A percentile compares a stretch with the other conserved stretches of the same genome.
phyloP scores from a whole-genome alignment of 1,284 basidiomycete genomes.

The Filobasidium uniguttulatum region DNA sequence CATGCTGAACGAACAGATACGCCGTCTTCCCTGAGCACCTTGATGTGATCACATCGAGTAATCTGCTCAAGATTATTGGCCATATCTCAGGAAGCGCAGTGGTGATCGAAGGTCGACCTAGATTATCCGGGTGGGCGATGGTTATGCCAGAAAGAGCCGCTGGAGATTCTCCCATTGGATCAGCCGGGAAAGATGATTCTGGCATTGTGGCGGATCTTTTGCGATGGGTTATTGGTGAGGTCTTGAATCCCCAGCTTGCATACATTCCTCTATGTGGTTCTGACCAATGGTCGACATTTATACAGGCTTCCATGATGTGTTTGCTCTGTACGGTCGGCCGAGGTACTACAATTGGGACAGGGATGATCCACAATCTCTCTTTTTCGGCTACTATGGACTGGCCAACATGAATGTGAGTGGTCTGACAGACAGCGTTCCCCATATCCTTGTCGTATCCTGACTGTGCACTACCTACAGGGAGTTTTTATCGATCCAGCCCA shows the following conservation, averaged over 20 bases:
- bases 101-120: constrained; percentile 38
- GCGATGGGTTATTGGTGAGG: constrained; percentile 75
- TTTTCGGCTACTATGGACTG: constrained; percentile 34
- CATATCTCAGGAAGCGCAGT: constrained; percentile 60
- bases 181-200: constrained; percentile 21
- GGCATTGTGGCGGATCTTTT: constrained; percentile 62
- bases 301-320: constrained; percentile 68
- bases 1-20: constrained; percentile 38
- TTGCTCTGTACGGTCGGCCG: constrained; percentile 69
- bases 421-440: no score
- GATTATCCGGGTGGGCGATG: constrained; percentile 64
- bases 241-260: no score
- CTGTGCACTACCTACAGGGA: neutral
- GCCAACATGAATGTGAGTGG: constrained; percentile 25
- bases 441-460: neutral
- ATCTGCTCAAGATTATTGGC: constrained; percentile 77
- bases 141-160: constrained; percentile 66
- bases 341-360: constrained; percentile 74
- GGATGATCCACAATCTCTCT: constrained; percentile 45
- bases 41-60: constrained; percentile 73
- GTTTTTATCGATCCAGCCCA: constrained; percentile 11
- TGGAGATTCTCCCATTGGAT: constrained; percentile 15
- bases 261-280: no score
- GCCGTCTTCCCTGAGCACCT: constrained; percentile 90
- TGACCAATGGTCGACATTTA: no score